These are phyloP conservation scores for Rheum nobile DNA, from an alignment of 148 eudicot species.

Conservation along the genomic window DNA sequence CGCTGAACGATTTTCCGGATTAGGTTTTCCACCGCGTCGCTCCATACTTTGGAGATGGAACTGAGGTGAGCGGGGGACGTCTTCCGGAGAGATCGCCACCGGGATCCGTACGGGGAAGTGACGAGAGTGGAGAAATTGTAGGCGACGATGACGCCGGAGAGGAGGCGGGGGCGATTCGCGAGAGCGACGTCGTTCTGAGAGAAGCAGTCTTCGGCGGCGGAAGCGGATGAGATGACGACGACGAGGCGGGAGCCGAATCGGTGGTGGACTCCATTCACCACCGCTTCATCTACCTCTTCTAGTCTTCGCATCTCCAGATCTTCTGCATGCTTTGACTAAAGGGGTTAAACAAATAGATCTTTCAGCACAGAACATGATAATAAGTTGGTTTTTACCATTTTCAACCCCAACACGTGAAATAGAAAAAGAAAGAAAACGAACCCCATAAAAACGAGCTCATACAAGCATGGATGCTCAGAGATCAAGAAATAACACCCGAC, in stretches of 20 bases:
- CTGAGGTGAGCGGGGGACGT: slow-evolving; percentile 11
- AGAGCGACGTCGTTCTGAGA: slow-evolving; percentile 20
- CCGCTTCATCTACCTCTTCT: too few species aligned
- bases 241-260: slow-evolving; percentile 21
- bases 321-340: too few species aligned
- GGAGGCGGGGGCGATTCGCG: slow-evolving; percentile 27
- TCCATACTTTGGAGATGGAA: not conserved
- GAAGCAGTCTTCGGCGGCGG: slow-evolving; percentile 32
- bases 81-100: slow-evolving; percentile 18
- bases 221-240: slow-evolving; percentile 23
- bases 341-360: too few species aligned
- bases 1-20: not conserved
- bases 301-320: too few species aligned
- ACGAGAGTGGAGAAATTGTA: slow-evolving; percentile 13
- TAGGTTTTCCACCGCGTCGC: slow-evolving; percentile 7
- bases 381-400: too few species aligned
- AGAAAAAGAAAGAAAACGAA: too few species aligned
- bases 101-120: slow-evolving; percentile 12
- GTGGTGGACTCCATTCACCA: too few species aligned
- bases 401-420: too few species aligned
- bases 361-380: too few species aligned
- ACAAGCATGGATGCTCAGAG: too few species aligned
- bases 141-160: slow-evolving; percentile 17
- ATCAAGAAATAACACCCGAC: not conserved
- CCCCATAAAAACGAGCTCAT: too few species aligned